These are phyloP conservation scores for Phytophthora kernoviae DNA, from an alignment of 352 stramenopile species.

Conservation along the genomic window DNA sequence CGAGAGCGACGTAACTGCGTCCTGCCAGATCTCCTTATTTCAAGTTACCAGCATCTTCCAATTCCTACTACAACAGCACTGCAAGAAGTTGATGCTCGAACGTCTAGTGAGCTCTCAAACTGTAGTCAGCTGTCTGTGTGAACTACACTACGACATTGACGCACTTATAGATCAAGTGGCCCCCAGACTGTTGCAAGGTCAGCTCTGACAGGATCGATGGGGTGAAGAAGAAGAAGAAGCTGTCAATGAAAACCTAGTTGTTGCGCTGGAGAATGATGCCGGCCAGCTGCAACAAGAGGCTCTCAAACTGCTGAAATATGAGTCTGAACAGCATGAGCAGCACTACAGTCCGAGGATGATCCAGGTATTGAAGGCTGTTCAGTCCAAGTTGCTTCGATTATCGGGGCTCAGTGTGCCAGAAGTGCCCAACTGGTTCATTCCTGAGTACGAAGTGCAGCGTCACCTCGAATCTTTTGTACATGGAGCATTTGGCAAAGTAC, in stretches of 20 bases:
- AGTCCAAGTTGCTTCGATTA: not conserved
- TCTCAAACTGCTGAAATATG: conserved; percentile 18
- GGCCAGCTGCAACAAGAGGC: conserved; percentile 8
- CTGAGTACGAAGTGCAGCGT: conserved; percentile 17
- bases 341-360: conserved; percentile 16
- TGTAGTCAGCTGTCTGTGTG: conserved; percentile 7
- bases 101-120: conserved; percentile 19
- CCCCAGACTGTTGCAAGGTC: not conserved
- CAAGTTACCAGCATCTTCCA: conserved; percentile 9
- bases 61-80: conserved; percentile 11
- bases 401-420: conserved; percentile 7
- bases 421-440: conserved; percentile 23
- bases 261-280: not conserved
- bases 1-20: not conserved
- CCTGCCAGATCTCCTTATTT: not conserved
- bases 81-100: conserved; percentile 17
- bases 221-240: not conserved
- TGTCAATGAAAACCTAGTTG: conserved; percentile 12
- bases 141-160: conserved; percentile 19
- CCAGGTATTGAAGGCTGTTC: conserved; percentile 2
- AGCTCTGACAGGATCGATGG: conserved; percentile 14
- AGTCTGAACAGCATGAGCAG: conserved; percentile 7
- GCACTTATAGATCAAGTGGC: conserved; percentile 1
- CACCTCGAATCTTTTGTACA: conserved; percentile 1
- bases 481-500: conserved; percentile 18